A percentile compares a stretch with the other conserved stretches of the same genome.
phyloP scores from a whole-genome alignment of 73 alveolate genomes.

The Breviolum minutum region DNA sequence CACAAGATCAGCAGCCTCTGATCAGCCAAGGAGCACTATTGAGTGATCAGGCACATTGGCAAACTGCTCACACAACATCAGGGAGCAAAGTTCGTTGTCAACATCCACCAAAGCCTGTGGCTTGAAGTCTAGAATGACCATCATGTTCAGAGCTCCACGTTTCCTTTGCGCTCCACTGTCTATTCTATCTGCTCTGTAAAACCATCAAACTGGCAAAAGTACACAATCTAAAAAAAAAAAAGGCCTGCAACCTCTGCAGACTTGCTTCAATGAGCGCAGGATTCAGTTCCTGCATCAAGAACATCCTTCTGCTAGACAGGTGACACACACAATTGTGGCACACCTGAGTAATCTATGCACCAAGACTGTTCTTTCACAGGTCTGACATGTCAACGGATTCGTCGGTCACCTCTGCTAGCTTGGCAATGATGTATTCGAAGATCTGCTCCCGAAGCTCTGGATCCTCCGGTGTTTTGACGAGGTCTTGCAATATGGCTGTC shows the following conservation, averaged over 20 bases:
- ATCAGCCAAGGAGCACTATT: conserved; percentile 13
- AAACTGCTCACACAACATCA: conserved; percentile 89
- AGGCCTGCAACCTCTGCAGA: conserved; percentile 63
- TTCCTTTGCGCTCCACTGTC: not conserved
- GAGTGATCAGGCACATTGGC: conserved; percentile 84
- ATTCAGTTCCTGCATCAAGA: conserved; percentile 35
- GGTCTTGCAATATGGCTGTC: not conserved
- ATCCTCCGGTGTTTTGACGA: not conserved
- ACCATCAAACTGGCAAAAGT: too few species aligned
- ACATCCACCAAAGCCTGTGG: conserved; percentile 74
- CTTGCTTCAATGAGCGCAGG: conserved; percentile 69
- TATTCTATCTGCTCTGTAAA: not conserved
- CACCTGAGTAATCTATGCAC: not conserved
- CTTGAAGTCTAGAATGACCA: not conserved
- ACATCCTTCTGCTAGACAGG: not conserved
- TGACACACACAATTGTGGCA: too few species aligned
- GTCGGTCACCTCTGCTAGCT: conserved; percentile 5
- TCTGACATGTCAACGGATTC: not conserved
- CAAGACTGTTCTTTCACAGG: not conserved
- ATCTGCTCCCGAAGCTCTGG: conserved; percentile 91
- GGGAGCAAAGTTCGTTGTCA: conserved; percentile 73
- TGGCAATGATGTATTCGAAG: conserved; percentile 84
- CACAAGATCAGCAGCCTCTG: not conserved
- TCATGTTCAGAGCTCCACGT: not conserved
- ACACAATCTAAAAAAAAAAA: not conserved